Evolutionary conservation across 495 filamentous ascomycete genomes (phyloP), one percentile per base, ranked within the genome.

Genomic region (Hypomontagnella submonticulosa): DNA sequence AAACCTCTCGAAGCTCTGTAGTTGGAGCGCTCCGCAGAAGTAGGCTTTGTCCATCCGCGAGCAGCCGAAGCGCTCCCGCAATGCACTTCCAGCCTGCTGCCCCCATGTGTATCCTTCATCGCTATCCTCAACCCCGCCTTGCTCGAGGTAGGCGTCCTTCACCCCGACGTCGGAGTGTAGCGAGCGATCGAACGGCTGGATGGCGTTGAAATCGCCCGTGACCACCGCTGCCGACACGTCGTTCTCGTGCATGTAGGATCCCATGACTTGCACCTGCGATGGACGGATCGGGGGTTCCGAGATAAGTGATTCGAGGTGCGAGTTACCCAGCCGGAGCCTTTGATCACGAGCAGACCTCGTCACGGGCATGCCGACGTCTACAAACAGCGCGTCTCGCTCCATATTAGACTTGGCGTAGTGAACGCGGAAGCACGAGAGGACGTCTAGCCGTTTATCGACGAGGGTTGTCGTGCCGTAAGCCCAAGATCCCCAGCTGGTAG

Each of bases 91-190:
- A 11, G 75, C 80, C 73, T 85, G 81, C 65, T 83, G 78, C 0
- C 84, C 84, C 84, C 85, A 88, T 5, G 84, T 87, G 61, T 75
- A 80, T 5, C 84, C 83, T 23, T 75, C 79, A 16, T 84, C 81
- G 11, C 66, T 73, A 6, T 77, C 80, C 43, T 86, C 84, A 13
- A 60, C 18, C 1, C 82, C 82, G 9, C 83, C 84, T 1, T 73
- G 71, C 54, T 81, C 79, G 1, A 87, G 76, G 64, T 81, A 87
- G 5, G 82, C 81, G 67, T 88, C 84, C 46, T 71, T 69, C 0
- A 87, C 75, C 1, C 67, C 72, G 63, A 84, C 80, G 4, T 79
- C 77, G 5, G 41, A 36, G 44, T 79, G 81, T 8, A 85, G 70
- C 7, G 76, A 76, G 33, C 64, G 60, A 68, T 87, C 85, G 43